Evolutionary conservation across 2,329 filamentous ascomycete species (phyloP).

Genomic region (Neofusicoccum ribis): DNA sequence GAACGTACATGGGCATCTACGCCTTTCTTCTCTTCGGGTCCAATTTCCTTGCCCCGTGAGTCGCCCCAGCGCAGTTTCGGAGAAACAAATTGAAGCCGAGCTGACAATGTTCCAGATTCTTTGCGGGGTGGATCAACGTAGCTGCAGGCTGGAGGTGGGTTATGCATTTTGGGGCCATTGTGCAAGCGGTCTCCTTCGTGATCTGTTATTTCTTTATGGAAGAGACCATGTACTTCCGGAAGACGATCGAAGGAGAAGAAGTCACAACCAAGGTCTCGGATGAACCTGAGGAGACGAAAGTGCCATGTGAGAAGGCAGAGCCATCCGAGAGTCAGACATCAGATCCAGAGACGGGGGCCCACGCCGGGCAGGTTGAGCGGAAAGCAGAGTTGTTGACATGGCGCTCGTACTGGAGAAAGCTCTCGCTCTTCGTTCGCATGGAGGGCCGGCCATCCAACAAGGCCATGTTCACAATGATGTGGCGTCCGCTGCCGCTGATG

Average conservation of each 20-base stretch:
- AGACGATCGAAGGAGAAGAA: slow-evolving; percentile 7
- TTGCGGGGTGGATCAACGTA: slow-evolving; percentile 38
- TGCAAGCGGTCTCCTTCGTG: slow-evolving; percentile 50
- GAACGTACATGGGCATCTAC: slow-evolving; percentile 34
- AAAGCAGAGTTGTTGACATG: background rate
- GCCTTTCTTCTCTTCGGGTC: slow-evolving; percentile 34
- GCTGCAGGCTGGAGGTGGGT: slow-evolving; percentile 38
- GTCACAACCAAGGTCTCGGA: background rate
- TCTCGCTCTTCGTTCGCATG: slow-evolving; percentile 32
- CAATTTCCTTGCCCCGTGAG: slow-evolving; percentile 36
- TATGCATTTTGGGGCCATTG: slow-evolving; percentile 55
- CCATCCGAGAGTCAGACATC: background rate
- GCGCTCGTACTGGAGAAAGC: slow-evolving; percentile 34
- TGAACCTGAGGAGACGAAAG: background rate
- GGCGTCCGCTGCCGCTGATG: slow-evolving; percentile 3
- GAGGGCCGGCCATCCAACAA: slow-evolving; percentile 20
- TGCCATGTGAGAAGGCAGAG: background rate
- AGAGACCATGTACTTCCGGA: slow-evolving; percentile 55
- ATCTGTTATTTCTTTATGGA: slow-evolving; percentile 61
- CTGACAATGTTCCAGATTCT: slow-evolving; percentile 23
- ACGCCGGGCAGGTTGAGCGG: too few relatives aligned
- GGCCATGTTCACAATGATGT: slow-evolving; percentile 33
- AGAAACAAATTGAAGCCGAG: background rate
- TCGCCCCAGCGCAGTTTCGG: background rate
- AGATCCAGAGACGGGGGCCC: background rate